These are phyloP conservation scores for Lyophyllum atratum DNA, from an alignment of 768 basidiomycete genomes.

Conservation along the genomic window DNA sequence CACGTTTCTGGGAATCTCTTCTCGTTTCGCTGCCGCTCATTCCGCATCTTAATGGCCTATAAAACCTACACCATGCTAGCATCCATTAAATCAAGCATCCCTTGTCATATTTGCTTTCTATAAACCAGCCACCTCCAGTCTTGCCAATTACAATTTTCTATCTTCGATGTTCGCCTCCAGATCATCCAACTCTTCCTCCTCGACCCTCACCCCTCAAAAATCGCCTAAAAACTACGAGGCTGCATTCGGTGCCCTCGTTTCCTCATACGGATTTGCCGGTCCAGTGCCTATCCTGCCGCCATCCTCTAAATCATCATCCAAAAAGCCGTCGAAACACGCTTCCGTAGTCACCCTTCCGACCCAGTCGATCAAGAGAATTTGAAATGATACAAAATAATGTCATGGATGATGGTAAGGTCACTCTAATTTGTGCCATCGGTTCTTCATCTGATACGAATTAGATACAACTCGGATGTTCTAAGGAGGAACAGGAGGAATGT, in stretches of 20 bases:
- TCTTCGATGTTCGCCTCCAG: constrained; percentile 9
- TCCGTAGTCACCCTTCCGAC: constrained; percentile 7
- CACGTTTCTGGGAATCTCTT: not conserved
- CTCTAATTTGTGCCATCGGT: not conserved
- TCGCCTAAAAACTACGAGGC: constrained; percentile 23
- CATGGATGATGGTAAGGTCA: not conserved
- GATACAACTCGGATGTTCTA: not conserved
- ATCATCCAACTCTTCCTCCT: constrained; percentile 8
- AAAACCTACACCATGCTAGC: too few species aligned
- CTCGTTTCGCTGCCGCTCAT: too few species aligned
- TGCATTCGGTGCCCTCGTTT: constrained; percentile 20
- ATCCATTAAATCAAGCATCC: too few species aligned
- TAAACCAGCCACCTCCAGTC: not conserved
- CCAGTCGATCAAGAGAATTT: not conserved
- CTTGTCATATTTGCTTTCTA: too few species aligned
- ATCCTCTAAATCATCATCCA: not conserved
- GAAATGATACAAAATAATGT: not conserved
- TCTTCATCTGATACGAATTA: not conserved
- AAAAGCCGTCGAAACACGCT: not conserved
- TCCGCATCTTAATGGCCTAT: too few species aligned
- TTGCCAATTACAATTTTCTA: not conserved
- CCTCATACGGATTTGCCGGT: constrained; percentile 21
- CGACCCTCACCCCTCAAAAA: constrained; percentile 4
- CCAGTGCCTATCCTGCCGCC: constrained; percentile 10
- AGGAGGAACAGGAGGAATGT: too few species aligned